Percentiles rank a stretch among this genome's conserved stretches.
Conservation (phyloP, 495 filamentous ascomycete genomes). For the Podospora tetraspora region DNA sequence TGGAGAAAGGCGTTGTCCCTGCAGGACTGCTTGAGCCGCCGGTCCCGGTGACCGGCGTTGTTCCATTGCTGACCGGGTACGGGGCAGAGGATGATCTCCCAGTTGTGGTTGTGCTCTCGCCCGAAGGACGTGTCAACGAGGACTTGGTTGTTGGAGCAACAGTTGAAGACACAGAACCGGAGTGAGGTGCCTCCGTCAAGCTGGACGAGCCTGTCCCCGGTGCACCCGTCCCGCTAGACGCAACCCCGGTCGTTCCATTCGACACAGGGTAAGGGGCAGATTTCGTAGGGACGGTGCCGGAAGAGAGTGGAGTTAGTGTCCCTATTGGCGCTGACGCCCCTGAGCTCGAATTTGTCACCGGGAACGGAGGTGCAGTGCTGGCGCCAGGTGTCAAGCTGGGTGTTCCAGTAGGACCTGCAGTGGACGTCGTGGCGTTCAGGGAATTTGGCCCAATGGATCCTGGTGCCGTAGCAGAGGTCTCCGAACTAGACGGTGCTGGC, state of each 20-base stretch:
- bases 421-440: neutral
- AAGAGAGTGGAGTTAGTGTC: neutral
- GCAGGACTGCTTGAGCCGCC: neutral
- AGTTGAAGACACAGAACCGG: conserved; percentile 2
- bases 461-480: neutral
- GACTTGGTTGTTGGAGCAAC: neutral
- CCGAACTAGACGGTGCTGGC: neutral
- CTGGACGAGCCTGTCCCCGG: neutral
- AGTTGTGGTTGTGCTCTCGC: neutral
- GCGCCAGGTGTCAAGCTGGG: neutral
- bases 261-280: neutral
- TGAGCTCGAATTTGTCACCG: conserved; percentile 14
- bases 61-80: conserved; percentile 17
- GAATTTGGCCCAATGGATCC: neutral
- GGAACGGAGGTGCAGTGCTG: conserved; percentile 13
- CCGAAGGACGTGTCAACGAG: neutral
- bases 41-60: conserved; percentile 13
- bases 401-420: conserved; percentile 1
- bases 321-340: neutral
- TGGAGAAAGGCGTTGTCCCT: neutral
- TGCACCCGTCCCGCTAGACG: neutral
- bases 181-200: neutral
- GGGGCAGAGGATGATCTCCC: conserved; percentile 3
- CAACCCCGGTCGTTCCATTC: neutral
- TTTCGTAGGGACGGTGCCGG: neutral